Conservation (phyloP, 129 eudicot species). For the Kitagawia praeruptora region DNA sequence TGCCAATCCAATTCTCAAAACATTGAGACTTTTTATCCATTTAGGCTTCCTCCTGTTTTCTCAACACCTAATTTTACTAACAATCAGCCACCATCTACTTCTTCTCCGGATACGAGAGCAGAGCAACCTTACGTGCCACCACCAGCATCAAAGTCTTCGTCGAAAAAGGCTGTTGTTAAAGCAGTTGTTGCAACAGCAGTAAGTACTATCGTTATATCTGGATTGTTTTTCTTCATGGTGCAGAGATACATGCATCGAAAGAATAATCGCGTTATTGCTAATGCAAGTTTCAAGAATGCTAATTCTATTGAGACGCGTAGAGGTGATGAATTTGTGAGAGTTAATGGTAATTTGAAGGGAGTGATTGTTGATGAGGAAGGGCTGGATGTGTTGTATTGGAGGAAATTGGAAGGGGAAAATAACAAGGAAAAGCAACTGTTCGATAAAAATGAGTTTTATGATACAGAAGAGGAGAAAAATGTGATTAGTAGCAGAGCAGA, state of each 20-base stretch:
- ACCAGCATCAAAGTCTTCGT: conserved; percentile 26
- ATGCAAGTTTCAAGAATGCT: conserved; percentile 5
- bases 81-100: conserved; percentile 17
- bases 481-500: conserved; percentile 24
- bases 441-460: conserved; percentile 21
- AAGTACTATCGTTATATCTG: conserved; percentile 56
- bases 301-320: conserved; percentile 17
- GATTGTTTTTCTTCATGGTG: conserved; percentile 44
- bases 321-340: conserved; percentile 36
- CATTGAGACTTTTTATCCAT: conserved; percentile 40
- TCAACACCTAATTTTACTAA: conserved; percentile 10
- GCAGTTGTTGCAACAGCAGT: conserved; percentile 85
- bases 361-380: conserved; percentile 92
- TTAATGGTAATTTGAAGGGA: conserved; percentile 53
- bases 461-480: conserved; percentile 35
- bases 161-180: conserved; percentile 45
- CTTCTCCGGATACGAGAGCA: conserved; percentile 18
- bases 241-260: conserved; percentile 22
- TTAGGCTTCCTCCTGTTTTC: conserved; percentile 19
- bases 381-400: conserved; percentile 90
- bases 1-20: conserved; percentile 35
- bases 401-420: conserved; percentile 43
- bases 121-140: conserved; percentile 17
- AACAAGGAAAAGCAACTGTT: conserved; percentile 19
- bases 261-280: conserved; percentile 19